A percentile compares a stretch with the other conserved stretches of the same genome.
Evolutionary conservation across 805 yeast species (phyloP).

Genomic region (Yueomyces sp.): DNA sequence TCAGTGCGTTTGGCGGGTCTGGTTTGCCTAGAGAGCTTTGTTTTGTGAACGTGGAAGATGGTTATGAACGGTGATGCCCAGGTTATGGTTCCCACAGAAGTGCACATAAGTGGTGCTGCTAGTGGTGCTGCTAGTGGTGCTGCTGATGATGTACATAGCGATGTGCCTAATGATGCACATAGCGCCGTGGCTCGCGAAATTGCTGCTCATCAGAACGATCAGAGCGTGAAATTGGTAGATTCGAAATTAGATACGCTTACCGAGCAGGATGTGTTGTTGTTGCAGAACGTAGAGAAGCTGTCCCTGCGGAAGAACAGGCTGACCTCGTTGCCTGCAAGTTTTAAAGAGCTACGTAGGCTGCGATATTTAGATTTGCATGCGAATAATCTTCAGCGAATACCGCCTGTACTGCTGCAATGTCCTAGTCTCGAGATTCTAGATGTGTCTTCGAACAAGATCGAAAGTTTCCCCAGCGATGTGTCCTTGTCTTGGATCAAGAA

Average conservation of each 20-base stretch:
- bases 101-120: too few species aligned
- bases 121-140: too few species aligned
- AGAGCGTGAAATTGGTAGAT: constrained; percentile 27
- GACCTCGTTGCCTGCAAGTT: constrained; percentile 32
- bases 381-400: constrained; percentile 42
- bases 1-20: too few species aligned
- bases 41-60: too few species aligned
- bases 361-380: constrained; percentile 54
- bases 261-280: constrained; percentile 24
- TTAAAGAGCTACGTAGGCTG: constrained; percentile 32
- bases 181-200: neutral
- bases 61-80: too few species aligned
- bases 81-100: too few species aligned
- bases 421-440: constrained; percentile 49
- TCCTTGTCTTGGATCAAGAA: constrained; percentile 26
- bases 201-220: neutral
- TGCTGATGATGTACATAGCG: too few species aligned
- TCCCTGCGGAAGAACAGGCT: constrained; percentile 42
- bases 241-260: constrained; percentile 28
- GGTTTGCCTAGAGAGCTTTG: too few species aligned
- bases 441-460: constrained; percentile 42
- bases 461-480: constrained; percentile 33
- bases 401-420: constrained; percentile 29
- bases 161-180: too few species aligned
- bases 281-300: constrained; percentile 33